Evolutionary conservation across 2,329 filamentous ascomycete genomes (phyloP).

Genomic region (Microdochium paspali): DNA sequence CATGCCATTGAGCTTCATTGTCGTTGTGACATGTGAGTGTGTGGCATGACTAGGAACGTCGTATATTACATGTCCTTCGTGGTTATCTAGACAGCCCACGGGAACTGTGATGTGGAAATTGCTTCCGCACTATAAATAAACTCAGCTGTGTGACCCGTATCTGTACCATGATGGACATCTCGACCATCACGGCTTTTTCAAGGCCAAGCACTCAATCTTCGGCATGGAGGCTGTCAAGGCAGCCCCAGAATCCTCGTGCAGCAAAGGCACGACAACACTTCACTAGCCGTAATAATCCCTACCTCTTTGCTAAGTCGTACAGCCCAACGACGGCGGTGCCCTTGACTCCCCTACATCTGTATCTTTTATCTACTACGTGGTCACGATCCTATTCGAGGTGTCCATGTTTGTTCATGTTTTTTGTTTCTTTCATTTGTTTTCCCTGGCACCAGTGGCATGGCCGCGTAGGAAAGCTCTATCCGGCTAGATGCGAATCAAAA

Average conservation of each 20-base stretch:
- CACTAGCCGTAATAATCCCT: constrained; percentile 34
- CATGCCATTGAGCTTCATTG: too few relatives aligned
- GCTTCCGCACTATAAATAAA: too few relatives aligned
- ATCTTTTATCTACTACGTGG: too few relatives aligned
- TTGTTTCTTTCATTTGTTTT: constrained; percentile 5
- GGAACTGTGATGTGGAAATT: too few relatives aligned
- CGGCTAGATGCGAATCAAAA: constrained; percentile 20
- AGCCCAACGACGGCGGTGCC: constrained; percentile 2
- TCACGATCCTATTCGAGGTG: too few relatives aligned
- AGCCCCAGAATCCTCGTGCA: constrained; percentile 45
- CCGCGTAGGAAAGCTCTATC: constrained; percentile 6
- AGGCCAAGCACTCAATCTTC: constrained; percentile 46
- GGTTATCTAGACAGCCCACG: too few relatives aligned
- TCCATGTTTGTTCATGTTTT: neutral
- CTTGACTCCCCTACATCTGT: constrained; percentile 4
- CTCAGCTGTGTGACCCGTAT: constrained; percentile 50
- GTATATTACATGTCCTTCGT: too few relatives aligned
- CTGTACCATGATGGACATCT: constrained; percentile 51
- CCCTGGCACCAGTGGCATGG: constrained; percentile 5
- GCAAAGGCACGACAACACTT: constrained; percentile 43
- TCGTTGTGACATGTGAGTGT: too few relatives aligned
- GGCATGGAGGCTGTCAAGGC: constrained; percentile 48
- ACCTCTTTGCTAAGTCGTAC: neutral
- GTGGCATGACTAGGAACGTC: too few relatives aligned
- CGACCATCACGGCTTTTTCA: constrained; percentile 51